Evolutionary conservation across 352 stramenopile species (phyloP), one percentile per base, ranked within the genome.

Genomic region (Globisporangium rhizosaccharum): DNA sequence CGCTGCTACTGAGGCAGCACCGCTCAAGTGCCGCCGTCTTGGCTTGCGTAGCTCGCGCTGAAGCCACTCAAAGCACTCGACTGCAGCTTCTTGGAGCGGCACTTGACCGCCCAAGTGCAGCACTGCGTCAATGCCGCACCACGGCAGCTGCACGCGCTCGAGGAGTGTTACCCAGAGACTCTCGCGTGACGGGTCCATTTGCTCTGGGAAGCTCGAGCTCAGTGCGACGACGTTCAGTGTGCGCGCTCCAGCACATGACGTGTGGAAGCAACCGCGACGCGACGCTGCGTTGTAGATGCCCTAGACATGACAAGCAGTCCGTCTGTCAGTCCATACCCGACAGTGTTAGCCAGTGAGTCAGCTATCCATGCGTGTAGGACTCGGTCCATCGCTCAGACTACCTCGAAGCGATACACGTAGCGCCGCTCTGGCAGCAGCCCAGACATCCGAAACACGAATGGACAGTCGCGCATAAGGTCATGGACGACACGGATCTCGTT

Each of bases 91-190:
- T 44, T 91, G 83, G 41, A 93, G 74, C 2, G 79, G 77, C 0
- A 90, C 81, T 69, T 93, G 83, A 3, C 83, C 83, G 17, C 83
- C 81, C 44, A 91, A 51, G 53, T 93, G 81, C 2, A 91, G 52
- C 17, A 91, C 64, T n/a, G 77, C 72, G 50, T 93, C 81, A 15
- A 93, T 67, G 10, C 81, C 77, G 46, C 77, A 84, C 81, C 81
- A 93, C 5, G 81, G 78, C 0, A 79, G 54, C 53, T 73, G 66
- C 12, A 82, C 65, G 3, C 79, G 70, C 14, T 83, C 64, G 28
- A 70, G 57, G 12, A 91, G 71, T 0, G 67, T 53, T n/a, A 61
- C 53, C 81, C 81, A 93, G 15, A 90, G 65, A 57, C 75, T 88
- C 53, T 85, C 76, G 26, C 63, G 62, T 4, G 73, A 60, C 47